Percentiles rank a stretch among this genome's conserved stretches.
These are phyloP conservation scores for Pseudocercospora eumusae DNA, from an alignment of 2,329 filamentous ascomycete species.

Conservation along the genomic window DNA sequence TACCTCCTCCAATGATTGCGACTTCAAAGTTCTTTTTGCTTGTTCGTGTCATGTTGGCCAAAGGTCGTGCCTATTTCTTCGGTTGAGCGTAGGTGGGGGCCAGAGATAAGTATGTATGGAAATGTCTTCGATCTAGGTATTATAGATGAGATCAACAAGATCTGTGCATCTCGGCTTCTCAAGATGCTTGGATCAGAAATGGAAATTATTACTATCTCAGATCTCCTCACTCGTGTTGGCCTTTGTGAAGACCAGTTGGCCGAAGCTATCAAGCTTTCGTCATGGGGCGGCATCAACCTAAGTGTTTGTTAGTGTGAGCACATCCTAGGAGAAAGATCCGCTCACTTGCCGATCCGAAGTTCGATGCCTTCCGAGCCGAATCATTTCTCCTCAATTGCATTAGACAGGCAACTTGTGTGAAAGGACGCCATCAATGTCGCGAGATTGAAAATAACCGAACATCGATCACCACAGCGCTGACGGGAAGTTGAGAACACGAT, in stretches of 20 bases:
- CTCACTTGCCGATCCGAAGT: background rate
- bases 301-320: background rate
- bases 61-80: background rate
- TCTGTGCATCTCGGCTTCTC: background rate
- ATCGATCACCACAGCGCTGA: background rate
- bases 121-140: background rate
- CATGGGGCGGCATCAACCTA: constrained; percentile 7
- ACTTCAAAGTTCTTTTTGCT: constrained; percentile 26
- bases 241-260: background rate
- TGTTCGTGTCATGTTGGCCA: constrained; percentile 19
- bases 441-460: background rate
- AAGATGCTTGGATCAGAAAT: background rate
- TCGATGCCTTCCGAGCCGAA: constrained; percentile 4
- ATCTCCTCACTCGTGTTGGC: constrained; percentile 6
- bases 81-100: background rate
- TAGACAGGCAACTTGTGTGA: background rate
- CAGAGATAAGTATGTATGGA: background rate
- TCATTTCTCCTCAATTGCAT: background rate
- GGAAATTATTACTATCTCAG: background rate
- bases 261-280: constrained; percentile 1
- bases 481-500: background rate
- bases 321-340: background rate
- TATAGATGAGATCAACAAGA: background rate
- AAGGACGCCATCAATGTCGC: background rate
- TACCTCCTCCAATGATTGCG: constrained; percentile 30